phyloP scores from a whole-genome alignment of 768 basidiomycete species.

The Hericium rajendrae region DNA sequence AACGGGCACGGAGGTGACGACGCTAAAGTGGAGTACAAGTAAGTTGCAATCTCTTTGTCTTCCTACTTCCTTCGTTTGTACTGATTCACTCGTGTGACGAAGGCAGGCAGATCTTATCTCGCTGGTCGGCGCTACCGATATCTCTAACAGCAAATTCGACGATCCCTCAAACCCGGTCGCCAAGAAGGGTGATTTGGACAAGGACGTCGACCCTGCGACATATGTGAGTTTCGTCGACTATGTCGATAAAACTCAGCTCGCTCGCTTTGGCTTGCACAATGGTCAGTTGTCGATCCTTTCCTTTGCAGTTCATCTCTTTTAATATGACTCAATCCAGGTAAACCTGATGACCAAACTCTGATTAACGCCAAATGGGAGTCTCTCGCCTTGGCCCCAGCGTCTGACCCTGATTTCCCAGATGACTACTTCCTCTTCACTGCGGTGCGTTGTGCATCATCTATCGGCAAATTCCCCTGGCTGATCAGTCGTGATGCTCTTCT shows the following conservation, averaged over 20 bases:
- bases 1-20: conserved; percentile 48
- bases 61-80: too few species aligned
- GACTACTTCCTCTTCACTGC: conserved; percentile 63
- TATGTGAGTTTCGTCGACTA: conserved; percentile 50
- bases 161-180: conserved; percentile 42
- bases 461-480: not conserved
- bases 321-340: conserved; percentile 23
- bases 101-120: conserved; percentile 55
- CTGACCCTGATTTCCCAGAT: conserved; percentile 41
- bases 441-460: conserved; percentile 20
- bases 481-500: not conserved
- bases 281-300: conserved; percentile 24
- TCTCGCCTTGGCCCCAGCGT: conserved; percentile 45
- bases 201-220: conserved; percentile 38
- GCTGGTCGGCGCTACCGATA: conserved; percentile 49
- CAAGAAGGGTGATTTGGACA: conserved; percentile 35
- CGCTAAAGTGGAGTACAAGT: conserved; percentile 46
- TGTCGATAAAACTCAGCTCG: conserved; percentile 43
- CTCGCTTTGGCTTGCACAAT: conserved; percentile 55
- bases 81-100: not conserved
- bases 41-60: not conserved
- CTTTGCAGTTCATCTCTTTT: not conserved
- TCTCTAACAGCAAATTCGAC: conserved; percentile 48
- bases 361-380: conserved; percentile 64
- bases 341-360: conserved; percentile 40